phyloP scores from a whole-genome alignment of 2,329 filamentous ascomycete species.

The Phyllosticta capitalensis region DNA sequence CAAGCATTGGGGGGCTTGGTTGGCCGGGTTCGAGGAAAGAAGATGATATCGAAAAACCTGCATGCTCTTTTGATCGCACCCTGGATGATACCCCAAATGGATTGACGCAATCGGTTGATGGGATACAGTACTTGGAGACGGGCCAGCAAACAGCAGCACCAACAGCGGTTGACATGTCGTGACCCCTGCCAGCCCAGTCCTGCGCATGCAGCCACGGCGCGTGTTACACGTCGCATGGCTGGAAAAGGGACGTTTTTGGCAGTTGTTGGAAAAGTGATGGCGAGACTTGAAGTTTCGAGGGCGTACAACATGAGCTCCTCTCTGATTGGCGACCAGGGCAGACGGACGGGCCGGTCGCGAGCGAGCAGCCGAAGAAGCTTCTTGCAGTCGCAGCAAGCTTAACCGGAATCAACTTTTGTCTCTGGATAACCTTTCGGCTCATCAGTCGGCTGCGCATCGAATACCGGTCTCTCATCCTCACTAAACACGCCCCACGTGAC shows the following conservation, averaged over 20 bases:
- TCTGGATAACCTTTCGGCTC: background rate
- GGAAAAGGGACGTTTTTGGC: no score
- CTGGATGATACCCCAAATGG: constrained; percentile 10
- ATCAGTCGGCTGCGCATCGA: background rate
- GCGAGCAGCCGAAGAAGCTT: background rate
- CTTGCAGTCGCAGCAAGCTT: background rate
- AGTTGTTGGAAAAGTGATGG: no score
- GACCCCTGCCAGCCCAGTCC: background rate
- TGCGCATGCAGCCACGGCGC: background rate
- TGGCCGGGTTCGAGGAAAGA: background rate
- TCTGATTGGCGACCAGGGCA: no score
- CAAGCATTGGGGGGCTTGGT: constrained; percentile 3
- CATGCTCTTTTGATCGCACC: constrained; percentile 8
- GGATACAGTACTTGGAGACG: no score
- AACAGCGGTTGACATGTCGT: background rate
- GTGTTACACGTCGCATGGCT: no score
- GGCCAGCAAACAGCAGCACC: background rate
- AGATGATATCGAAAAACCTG: constrained; percentile 7
- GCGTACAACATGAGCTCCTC: no score
- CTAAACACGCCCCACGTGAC: background rate
- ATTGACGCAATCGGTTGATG: constrained; percentile 2
- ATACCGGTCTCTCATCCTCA: background rate
- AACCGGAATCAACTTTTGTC: background rate
- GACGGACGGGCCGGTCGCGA: background rate
- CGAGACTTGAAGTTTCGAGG: no score